Base-by-base conservation (phyloP, 352 stramenopile species). In the Phytophthora hybrid region DNA sequence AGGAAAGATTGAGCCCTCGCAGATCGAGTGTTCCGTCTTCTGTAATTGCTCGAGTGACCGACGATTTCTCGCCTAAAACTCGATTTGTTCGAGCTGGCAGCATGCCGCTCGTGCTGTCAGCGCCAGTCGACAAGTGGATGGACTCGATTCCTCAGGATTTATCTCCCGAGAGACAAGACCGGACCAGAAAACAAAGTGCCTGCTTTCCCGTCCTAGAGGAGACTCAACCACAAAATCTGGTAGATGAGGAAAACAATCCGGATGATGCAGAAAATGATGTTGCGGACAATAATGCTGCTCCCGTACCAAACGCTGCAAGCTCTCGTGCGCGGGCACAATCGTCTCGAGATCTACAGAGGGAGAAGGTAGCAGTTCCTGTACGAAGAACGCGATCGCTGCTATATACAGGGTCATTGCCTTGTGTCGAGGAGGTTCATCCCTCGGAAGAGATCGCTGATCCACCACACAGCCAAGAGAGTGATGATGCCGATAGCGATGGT, bases 381-480 rank as follows among this genome's bases (percentile, higher is more conserved):
- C 49, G 69, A 13, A 81, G 65, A 14, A 14, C 74, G 2, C 74
- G 74, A 9, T 83, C 77, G 9, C 57, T 81, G 23, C 44, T 78
- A 26, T 84, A 78, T 57, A 66, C 72, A 16, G 37, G 23, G 4
- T 70, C 74, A 0, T 49, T 90, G 6, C 71, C 79, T 18, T 82
- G 77, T 49, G 72, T 88, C 19, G 64, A 73, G 6, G 81, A 88
- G 46, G 18, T 80, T 9, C 47, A 29, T 13, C 39, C 32, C 29
- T 55, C 9, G 16, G 62, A 71, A 53, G 59, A 32, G 18, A 13
- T 41, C 1, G 14, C 19, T 2, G 44, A 70, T 60, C 18, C 32
- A 9, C 29, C 31, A 9, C 39, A 61, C 9, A 53, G 71, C 14
- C 31, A 51, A 54, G 69, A 76, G 34, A 54, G 4, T 8, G 57